These are phyloP conservation scores for Alternaria hordeiaustralica DNA, from an alignment of 2,329 filamentous ascomycete species.

Conservation along the genomic window DNA sequence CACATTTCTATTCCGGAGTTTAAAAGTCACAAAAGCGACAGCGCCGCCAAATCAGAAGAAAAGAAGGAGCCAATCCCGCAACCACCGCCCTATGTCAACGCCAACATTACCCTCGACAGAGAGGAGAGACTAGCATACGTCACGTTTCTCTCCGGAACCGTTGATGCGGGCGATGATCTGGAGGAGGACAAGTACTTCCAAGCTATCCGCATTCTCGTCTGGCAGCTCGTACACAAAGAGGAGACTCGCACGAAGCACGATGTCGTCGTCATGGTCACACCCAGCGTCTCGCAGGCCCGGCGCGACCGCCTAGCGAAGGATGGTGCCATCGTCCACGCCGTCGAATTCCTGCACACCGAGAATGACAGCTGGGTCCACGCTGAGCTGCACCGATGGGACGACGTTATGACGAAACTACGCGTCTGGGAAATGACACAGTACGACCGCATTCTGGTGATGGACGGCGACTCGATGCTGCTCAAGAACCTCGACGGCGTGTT, in stretches of 20 bases:
- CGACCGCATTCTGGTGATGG: slow-evolving; percentile 43
- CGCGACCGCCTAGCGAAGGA: slow-evolving; percentile 29
- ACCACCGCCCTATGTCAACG: not conserved
- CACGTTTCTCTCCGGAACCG: slow-evolving; percentile 31
- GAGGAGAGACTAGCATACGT: slow-evolving; percentile 29
- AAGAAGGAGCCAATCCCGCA: not conserved
- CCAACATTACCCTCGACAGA: not conserved
- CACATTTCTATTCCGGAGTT: not conserved
- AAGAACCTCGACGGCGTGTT: slow-evolving; percentile 44
- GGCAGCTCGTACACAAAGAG: slow-evolving; percentile 37
- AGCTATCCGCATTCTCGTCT: slow-evolving; percentile 38
- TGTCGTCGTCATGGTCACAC: slow-evolving; percentile 38
- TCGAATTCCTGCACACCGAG: slow-evolving; percentile 29
- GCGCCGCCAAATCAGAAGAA: not conserved
- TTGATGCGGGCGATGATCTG: slow-evolving; percentile 23
- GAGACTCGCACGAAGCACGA: slow-evolving; percentile 30
- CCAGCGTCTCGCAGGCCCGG: slow-evolving; percentile 26
- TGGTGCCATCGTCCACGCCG: slow-evolving; percentile 34
- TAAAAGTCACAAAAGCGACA: not conserved
- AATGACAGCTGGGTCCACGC: slow-evolving; percentile 26
- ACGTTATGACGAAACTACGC: slow-evolving; percentile 50
- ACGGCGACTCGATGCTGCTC: slow-evolving; percentile 45
- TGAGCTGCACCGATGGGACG: slow-evolving; percentile 33
- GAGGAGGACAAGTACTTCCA: slow-evolving; percentile 39
- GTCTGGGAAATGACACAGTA: slow-evolving; percentile 50